Base-by-base conservation (phyloP, 225 moss, liverwort and hornwort genomes). In the Pseudoscleropodium purum region DNA sequence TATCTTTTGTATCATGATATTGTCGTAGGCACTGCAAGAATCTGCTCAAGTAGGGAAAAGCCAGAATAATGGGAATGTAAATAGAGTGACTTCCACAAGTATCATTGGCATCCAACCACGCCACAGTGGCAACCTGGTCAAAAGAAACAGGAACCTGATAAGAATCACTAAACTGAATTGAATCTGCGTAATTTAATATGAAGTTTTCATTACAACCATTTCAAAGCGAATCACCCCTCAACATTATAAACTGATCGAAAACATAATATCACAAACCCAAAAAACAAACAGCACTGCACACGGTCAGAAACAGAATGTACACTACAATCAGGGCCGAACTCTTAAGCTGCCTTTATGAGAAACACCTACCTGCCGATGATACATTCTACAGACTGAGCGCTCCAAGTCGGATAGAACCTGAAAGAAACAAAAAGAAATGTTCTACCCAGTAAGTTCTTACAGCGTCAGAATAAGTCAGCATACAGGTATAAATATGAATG, bases 341-440 rank as follows among this genome's bases (percentile, higher is more conserved):
- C 78, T 63, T 41, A 65, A 83, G 60, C 72, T 81, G 87, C 75
- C 76, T 72, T 56, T n/a, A 83, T 81, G 31, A 54, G 31, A 79
- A 72, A 86, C 37, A 90, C 95, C 95, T 95, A 94, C 98, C 92
- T 96, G 95, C 89, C 95, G 95, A 90, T 95, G 96, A 83, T 97
- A 97, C 96, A 98, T 98, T 92, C 95, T 97, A 89, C 98, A 98
- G 66, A 97, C 93, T 72, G 96, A 94, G 73, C 98, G 97, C 93
- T 98, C 98, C 93, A 97, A 89, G 89, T 97, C 98, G 61, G 98
- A 98, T 86, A 98, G 91, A 63, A 97, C 98, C 98, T 98, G 94
- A 83, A 95, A 76, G 76, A 74, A 81, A 72, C 84, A 94, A 82
- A 76, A 51, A 67, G 30, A 62, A 70, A 92, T 85, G 19, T 51